Evolutionary conservation across 2,329 filamentous ascomycete genomes (phyloP).

Genomic region (Paramyrothecium roridum): DNA sequence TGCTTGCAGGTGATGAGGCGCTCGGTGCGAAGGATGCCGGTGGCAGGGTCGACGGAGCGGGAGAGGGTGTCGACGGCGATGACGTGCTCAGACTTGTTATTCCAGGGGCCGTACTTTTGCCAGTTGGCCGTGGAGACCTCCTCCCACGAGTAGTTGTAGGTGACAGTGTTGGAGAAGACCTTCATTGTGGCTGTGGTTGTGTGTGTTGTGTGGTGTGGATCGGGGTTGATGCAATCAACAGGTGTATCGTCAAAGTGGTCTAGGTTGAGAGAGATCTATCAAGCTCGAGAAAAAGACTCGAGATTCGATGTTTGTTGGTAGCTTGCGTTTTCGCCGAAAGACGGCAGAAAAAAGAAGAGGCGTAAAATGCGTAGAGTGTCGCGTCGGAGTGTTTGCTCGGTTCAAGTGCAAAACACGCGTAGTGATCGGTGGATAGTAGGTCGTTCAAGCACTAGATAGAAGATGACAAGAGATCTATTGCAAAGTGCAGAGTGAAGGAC

Average conservation of each 20-base stretch:
- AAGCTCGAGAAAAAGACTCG: too few species aligned
- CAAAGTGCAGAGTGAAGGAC: background rate
- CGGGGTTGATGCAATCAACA: too few species aligned
- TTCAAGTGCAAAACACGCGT: too few species aligned
- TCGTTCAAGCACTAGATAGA: background rate
- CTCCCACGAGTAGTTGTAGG: slow-evolving; percentile 98
- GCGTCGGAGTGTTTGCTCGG: too few species aligned
- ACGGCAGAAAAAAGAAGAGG: too few species aligned
- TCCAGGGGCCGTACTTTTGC: slow-evolving; percentile 99
- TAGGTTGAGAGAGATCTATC: background rate
- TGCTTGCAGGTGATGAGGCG: slow-evolving; percentile 62
- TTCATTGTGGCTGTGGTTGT: slow-evolving; percentile 63
- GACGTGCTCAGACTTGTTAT: slow-evolving; percentile 96
- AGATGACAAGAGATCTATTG: background rate
- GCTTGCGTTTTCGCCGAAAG: too few species aligned
- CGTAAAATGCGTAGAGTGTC: too few species aligned
- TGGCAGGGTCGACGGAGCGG: slow-evolving; percentile 55
- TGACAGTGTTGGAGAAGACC: slow-evolving; percentile 86
- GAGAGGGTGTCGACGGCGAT: slow-evolving; percentile 91
- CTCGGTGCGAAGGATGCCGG: slow-evolving; percentile 60
- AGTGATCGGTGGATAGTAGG: background rate
- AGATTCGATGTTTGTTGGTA: too few species aligned
- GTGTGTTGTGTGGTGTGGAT: background rate
- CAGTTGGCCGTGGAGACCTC: slow-evolving; percentile 97
- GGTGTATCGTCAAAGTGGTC: background rate